A percentile compares a stretch with the other conserved stretches of the same genome.
Conservation (phyloP, 441 rosid species). For the Erodium chrysanthum region DNA sequence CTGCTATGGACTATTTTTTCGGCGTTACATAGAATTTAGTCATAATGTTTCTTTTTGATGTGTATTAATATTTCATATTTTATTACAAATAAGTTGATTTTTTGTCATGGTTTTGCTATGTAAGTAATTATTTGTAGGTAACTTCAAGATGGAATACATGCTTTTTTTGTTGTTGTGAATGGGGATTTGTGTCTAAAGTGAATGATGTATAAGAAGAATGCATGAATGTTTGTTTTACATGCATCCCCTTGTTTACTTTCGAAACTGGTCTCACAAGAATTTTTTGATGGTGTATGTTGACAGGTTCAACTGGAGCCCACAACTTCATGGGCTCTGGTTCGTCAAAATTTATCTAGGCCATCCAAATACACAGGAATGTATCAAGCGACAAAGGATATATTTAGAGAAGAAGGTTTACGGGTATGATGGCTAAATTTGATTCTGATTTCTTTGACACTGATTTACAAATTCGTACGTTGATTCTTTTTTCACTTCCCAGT, state of each 20-base stretch:
- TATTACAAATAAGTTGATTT: not conserved
- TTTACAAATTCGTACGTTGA: no score
- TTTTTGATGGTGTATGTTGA: not conserved
- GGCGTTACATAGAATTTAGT: no score
- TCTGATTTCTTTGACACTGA: not conserved
- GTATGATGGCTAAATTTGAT: constrained; percentile 29
- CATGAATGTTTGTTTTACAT: not conserved
- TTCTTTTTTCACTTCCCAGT: no score
- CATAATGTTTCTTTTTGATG: not conserved
- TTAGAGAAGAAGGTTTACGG: constrained; percentile 81
- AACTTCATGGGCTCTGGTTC: constrained; percentile 53
- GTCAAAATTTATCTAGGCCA: constrained; percentile 32
- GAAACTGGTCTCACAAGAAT: not conserved
- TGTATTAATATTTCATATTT: not conserved
- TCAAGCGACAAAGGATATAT: constrained; percentile 82
- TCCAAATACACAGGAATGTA: constrained; percentile 82
- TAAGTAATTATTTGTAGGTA: not conserved
- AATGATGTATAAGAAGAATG: not conserved
- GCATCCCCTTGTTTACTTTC: not conserved
- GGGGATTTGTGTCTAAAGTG: not conserved
- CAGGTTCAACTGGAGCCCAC: constrained; percentile 98
- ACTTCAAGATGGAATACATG: not conserved
- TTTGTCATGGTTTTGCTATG: not conserved
- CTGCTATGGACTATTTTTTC: no score
- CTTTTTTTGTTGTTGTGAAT: not conserved